Percentiles rank a stretch among this genome's conserved stretches.
These are phyloP conservation scores for Xerocomellus dryophilus DNA, from an alignment of 768 basidiomycete genomes.

Conservation along the genomic window DNA sequence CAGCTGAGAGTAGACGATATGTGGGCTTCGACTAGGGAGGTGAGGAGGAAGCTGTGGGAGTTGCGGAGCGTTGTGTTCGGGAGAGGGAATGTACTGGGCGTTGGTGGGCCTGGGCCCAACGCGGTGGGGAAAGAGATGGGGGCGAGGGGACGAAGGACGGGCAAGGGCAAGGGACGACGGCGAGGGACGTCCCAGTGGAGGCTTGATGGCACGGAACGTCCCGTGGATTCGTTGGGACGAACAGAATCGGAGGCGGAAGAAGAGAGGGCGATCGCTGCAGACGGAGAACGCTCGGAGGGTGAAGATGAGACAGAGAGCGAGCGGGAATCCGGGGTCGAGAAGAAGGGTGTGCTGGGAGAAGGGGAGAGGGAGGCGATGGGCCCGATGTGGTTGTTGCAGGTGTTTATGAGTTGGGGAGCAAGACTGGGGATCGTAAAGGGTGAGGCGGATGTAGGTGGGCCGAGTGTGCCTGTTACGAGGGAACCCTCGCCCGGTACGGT, in stretches of 20 bases:
- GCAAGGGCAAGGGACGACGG: conserved; percentile 53
- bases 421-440: conserved; percentile 48
- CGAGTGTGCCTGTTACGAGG: conserved; percentile 13
- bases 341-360: conserved; percentile 10
- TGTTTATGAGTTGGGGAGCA: conserved; percentile 77
- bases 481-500: conserved; percentile 15
- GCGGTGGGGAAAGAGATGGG: conserved; percentile 52
- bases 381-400: conserved; percentile 73
- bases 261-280: conserved; percentile 41
- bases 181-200: conserved; percentile 52
- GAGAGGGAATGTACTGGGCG: conserved; percentile 44
- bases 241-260: conserved; percentile 79
- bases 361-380: conserved; percentile 59
- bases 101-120: conserved; percentile 35
- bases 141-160: conserved; percentile 28
- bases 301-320: conserved; percentile 32
- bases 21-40: conserved; percentile 61
- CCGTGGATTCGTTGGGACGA: conserved; percentile 66
- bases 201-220: conserved; percentile 55
- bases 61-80: conserved; percentile 70
- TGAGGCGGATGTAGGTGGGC: conserved; percentile 19
- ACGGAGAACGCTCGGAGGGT: conserved; percentile 30
- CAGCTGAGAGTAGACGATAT: conserved; percentile 65
- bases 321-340: conserved; percentile 24
- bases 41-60: conserved; percentile 60